phyloP scores from a whole-genome alignment of 2,329 filamentous ascomycete genomes.

The Dactylellina cionopaga region DNA sequence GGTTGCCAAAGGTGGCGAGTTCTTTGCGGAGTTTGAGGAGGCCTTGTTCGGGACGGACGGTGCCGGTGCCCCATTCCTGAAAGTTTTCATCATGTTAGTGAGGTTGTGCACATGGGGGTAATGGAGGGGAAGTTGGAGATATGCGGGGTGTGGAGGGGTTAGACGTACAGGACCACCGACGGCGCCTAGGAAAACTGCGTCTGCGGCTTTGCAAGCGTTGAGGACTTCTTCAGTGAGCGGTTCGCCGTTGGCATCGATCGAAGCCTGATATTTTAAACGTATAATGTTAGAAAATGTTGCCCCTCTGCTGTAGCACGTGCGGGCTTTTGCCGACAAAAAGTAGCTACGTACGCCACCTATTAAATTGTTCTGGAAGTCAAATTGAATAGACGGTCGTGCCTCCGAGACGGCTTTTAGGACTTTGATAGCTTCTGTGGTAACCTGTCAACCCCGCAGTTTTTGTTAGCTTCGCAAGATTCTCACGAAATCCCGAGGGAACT shows the following conservation, averaged over 20 bases:
- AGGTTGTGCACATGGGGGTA: neutral
- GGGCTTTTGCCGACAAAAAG: too few relatives aligned
- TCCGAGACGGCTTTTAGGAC: slow-evolving; percentile 82
- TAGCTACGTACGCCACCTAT: slow-evolving; percentile 83
- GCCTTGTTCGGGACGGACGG: slow-evolving; percentile 90
- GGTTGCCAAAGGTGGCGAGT: slow-evolving; percentile 92
- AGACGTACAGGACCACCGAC: slow-evolving; percentile 86
- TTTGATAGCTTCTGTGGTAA: slow-evolving; percentile 86
- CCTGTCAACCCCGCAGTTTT: slow-evolving; percentile 68
- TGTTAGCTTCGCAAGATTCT: slow-evolving; percentile 30
- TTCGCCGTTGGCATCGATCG: slow-evolving; percentile 81
- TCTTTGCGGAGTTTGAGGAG: slow-evolving; percentile 91
- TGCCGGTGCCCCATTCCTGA: slow-evolving; percentile 87
- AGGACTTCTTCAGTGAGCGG: slow-evolving; percentile 87
- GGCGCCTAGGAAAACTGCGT: slow-evolving; percentile 90
- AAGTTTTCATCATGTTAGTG: slow-evolving; percentile 2
- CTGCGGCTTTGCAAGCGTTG: slow-evolving; percentile 80
- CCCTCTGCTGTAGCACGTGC: slow-evolving; percentile 13
- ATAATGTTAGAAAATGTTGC: slow-evolving; percentile 35
- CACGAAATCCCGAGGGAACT: neutral
- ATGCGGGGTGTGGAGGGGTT: neutral
- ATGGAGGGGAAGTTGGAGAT: slow-evolving; percentile 53
- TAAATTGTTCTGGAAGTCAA: slow-evolving; percentile 89
- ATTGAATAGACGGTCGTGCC: slow-evolving; percentile 75
- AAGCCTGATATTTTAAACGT: slow-evolving; percentile 69